phyloP scores from a whole-genome alignment of 495 filamentous ascomycete species.

The Ramalina peruviana region DNA sequence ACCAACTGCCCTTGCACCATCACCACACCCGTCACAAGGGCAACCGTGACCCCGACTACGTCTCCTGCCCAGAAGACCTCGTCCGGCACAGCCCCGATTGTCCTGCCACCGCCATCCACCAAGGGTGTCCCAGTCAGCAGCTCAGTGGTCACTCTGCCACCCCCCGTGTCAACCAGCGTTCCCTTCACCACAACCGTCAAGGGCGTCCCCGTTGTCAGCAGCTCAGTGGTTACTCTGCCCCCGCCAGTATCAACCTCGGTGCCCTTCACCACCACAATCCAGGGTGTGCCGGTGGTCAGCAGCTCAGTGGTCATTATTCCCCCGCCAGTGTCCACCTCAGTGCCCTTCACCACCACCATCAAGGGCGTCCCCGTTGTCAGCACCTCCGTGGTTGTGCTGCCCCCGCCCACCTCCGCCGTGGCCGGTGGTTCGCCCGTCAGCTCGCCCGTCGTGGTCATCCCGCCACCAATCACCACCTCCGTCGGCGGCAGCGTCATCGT shows the following conservation, averaged over 20 bases:
- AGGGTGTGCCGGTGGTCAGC: neutral
- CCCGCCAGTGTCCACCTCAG: neutral
- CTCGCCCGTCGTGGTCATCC: conserved; percentile 2
- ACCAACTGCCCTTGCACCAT: conserved; percentile 25
- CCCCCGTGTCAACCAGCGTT: neutral
- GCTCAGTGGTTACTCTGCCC: neutral
- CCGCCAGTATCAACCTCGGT: neutral
- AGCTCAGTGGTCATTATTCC: neutral
- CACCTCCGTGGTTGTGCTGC: conserved; percentile 1
- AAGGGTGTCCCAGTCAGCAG: neutral
- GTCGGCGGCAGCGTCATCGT: neutral
- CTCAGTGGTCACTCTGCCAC: neutral
- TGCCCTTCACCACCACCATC: neutral
- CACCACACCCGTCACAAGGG: conserved; percentile 16
- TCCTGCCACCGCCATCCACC: neutral
- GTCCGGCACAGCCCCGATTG: neutral
- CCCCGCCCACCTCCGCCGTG: neutral
- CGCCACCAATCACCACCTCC: conserved; percentile 1
- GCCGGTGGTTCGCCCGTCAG: neutral
- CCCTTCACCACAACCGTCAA: neutral
- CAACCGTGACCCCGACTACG: conserved; percentile 2
- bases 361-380: neutral
- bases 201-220: neutral
- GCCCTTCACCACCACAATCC: neutral
- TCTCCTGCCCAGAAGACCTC: neutral